A percentile compares a stretch with the other conserved stretches of the same genome.
Conservation (phyloP, 305 asterid species). For the Fraxinus platypoda region DNA sequence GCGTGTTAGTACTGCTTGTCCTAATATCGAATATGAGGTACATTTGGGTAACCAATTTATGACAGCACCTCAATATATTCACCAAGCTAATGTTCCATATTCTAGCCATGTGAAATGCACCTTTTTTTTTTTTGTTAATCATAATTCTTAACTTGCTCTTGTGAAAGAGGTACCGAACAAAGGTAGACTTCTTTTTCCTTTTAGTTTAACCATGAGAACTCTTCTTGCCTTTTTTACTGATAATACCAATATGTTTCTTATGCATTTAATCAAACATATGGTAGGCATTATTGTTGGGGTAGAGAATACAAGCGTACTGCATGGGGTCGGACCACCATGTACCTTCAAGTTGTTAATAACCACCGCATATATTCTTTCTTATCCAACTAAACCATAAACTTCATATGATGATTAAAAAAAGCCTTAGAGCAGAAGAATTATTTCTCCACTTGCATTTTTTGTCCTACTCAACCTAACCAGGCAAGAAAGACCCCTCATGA, state of each 20-base stretch:
- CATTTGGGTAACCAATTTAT: neutral
- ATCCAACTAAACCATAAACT: constrained; percentile 18
- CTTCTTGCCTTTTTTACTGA: neutral
- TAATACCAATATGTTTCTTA: neutral
- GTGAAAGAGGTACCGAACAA: neutral
- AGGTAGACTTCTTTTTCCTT: neutral
- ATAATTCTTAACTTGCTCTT: neutral
- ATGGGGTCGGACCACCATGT: constrained; percentile 44
- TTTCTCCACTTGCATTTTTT: constrained; percentile 25
- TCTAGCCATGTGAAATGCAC: neutral
- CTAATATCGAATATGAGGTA: neutral
- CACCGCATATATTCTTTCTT: constrained; percentile 24
- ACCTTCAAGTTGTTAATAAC: constrained; percentile 21
- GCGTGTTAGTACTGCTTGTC: neutral
- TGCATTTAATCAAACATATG: neutral
- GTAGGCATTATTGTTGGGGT: constrained; percentile 2
- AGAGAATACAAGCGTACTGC: constrained; percentile 31
- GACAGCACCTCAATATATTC: neutral
- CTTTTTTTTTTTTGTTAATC: neutral
- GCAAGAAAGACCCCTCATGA: constrained; percentile 5
- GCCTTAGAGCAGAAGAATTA: constrained; percentile 2
- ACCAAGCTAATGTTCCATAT: neutral
- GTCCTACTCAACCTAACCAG: constrained; percentile 30
- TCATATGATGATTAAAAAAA: neutral
- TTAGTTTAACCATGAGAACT: neutral